These are phyloP conservation scores for Salix brachista DNA, from an alignment of 345 rosid species.

Conservation along the genomic window DNA sequence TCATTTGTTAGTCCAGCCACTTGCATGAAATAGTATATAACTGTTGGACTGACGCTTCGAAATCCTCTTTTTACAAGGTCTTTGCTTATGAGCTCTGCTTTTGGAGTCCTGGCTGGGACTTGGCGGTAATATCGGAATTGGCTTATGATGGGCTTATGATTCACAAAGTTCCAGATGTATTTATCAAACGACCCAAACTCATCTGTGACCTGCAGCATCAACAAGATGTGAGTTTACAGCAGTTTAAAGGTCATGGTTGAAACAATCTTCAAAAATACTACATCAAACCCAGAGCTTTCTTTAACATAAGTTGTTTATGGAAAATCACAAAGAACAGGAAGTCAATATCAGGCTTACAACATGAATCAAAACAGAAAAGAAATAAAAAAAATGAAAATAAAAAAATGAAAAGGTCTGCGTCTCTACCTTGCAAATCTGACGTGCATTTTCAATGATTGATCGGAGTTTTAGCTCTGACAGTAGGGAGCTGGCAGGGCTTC, in stretches of 20 bases:
- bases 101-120: constrained; percentile 79
- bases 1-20: constrained; percentile 76
- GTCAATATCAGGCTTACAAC: background rate
- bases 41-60: constrained; percentile 83
- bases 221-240: constrained; percentile 30
- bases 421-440: constrained; percentile 62
- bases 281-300: background rate
- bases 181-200: constrained; percentile 71
- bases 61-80: constrained; percentile 85
- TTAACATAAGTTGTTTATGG: background rate
- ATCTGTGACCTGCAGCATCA: constrained; percentile 61
- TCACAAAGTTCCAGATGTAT: constrained; percentile 85
- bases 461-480: constrained; percentile 63
- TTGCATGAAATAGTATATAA: constrained; percentile 84
- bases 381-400: background rate
- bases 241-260: constrained; percentile 15
- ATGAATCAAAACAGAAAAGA: background rate
- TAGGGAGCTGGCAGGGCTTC: constrained; percentile 53
- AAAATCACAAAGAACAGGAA: background rate
- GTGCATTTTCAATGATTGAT: constrained; percentile 67
- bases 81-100: constrained; percentile 78
- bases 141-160: constrained; percentile 62
- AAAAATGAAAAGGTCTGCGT: background rate
- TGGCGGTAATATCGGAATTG: constrained; percentile 71
- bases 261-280: background rate